Evolutionary conservation across 2,329 filamentous ascomycete species (phyloP).

Genomic region (Bimuria novae-zelandiae): DNA sequence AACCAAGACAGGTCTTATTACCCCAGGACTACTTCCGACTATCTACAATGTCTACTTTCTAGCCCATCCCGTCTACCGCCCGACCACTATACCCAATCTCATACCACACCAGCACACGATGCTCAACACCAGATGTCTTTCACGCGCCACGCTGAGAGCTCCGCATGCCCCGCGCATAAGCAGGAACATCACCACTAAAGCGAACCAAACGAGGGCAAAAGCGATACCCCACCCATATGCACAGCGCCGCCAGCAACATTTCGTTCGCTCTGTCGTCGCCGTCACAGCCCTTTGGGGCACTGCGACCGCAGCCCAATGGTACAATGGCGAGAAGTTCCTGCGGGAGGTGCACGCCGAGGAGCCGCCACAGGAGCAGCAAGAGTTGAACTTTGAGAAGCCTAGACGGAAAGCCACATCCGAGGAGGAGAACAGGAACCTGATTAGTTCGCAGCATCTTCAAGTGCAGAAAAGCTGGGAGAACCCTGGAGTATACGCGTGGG

Average conservation of each 20-base stretch:
- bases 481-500: conserved; percentile 93
- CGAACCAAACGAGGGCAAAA: conserved; percentile 28
- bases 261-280: conserved; percentile 50
- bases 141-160: conserved; percentile 34
- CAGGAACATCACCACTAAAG: conserved; percentile 31
- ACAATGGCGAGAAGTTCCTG: conserved; percentile 46
- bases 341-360: conserved; percentile 55
- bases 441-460: conserved; percentile 86
- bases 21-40: background rate
- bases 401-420: conserved; percentile 60
- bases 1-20: no score
- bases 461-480: conserved; percentile 80
- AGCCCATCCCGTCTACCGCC: conserved; percentile 8
- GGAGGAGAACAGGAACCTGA: conserved; percentile 74
- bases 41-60: conserved; percentile 20
- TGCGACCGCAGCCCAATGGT: conserved; percentile 53
- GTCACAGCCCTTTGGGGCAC: conserved; percentile 50
- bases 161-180: conserved; percentile 28
- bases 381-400: conserved; percentile 71
- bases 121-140: conserved; percentile 37
- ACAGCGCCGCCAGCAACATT: conserved; percentile 51
- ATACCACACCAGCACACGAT: conserved; percentile 23
- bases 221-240: conserved; percentile 46
- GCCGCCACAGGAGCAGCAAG: conserved; percentile 51
- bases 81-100: conserved; percentile 5